phyloP scores from a whole-genome alignment of 345 rosid genomes.

The Arabis hirsuta region DNA sequence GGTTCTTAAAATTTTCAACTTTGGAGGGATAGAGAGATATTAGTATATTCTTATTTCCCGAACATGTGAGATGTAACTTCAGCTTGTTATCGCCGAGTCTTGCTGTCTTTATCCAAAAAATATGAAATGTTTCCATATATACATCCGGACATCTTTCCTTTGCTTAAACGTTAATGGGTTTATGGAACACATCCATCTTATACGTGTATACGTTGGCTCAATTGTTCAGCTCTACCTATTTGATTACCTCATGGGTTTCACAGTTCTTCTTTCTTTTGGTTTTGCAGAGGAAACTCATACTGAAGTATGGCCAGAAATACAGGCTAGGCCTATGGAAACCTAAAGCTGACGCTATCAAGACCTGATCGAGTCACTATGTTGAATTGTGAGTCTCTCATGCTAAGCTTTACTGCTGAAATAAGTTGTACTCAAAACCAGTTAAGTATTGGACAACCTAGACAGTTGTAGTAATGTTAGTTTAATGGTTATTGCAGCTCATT shows the following conservation, averaged over 20 bases:
- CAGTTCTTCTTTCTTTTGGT: neutral
- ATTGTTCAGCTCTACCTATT: neutral
- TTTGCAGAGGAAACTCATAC: conserved; percentile 80
- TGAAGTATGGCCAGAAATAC: conserved; percentile 70
- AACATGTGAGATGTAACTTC: neutral
- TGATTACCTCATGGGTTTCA: neutral
- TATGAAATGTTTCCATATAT: neutral
- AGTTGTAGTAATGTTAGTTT: neutral
- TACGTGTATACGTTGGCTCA: conserved; percentile 1
- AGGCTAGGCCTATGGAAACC: conserved; percentile 83
- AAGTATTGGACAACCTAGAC: conserved; percentile 10
- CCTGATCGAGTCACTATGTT: conserved; percentile 33
- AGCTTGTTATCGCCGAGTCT: neutral
- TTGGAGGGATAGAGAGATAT: neutral
- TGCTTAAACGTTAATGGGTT: neutral
- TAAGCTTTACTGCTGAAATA: neutral
- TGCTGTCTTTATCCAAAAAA: neutral
- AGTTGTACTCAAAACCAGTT: conserved; percentile 8
- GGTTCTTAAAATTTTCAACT: neutral
- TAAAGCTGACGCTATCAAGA: conserved; percentile 51
- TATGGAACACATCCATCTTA: neutral
- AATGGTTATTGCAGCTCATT: neutral
- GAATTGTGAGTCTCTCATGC: conserved; percentile 34
- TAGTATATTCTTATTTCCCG: neutral
- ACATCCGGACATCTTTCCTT: neutral